Conservation (phyloP, 768 basidiomycete genomes). For the Ramaria sp. region DNA sequence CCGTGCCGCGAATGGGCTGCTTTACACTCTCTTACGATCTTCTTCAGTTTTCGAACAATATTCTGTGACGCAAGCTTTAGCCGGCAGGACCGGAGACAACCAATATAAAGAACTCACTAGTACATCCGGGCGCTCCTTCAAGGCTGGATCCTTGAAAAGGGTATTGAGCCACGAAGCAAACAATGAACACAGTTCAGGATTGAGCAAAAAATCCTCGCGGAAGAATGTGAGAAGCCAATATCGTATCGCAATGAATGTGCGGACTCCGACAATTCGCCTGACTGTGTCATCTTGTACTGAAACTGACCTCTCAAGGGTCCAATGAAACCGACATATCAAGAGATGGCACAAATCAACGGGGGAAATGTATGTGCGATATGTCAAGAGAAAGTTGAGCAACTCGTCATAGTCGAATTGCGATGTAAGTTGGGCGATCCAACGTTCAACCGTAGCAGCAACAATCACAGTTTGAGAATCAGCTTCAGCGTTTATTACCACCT, state of each 20-base stretch:
- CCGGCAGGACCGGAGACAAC: background rate
- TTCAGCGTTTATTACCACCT: background rate
- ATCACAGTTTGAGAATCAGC: conserved; percentile 32
- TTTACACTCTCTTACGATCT: conserved; percentile 75
- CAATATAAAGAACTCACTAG: conserved; percentile 40
- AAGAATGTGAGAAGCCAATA: conserved; percentile 92
- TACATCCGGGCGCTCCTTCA: conserved; percentile 57
- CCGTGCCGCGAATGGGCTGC: conserved; percentile 41
- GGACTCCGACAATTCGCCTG: conserved; percentile 68
- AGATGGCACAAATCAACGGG: conserved; percentile 73
- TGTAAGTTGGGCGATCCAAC: conserved; percentile 88
- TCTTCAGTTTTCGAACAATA: conserved; percentile 73
- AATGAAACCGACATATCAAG: conserved; percentile 80
- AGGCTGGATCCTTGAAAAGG: conserved; percentile 58
- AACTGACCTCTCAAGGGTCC: conserved; percentile 52
- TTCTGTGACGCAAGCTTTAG: conserved; percentile 31
- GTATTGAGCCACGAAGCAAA: conserved; percentile 76
- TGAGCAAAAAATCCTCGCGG: conserved; percentile 75
- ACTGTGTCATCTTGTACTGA: conserved; percentile 56
- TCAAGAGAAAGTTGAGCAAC: conserved; percentile 82
- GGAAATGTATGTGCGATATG: conserved; percentile 77
- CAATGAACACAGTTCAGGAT: conserved; percentile 60
- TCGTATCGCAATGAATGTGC: conserved; percentile 83
- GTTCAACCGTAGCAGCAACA: conserved; percentile 86
- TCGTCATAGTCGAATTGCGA: conserved; percentile 81